A percentile compares a stretch with the other conserved stretches of the same genome.
Evolutionary conservation across 2,329 filamentous ascomycete species (phyloP).

Genomic region (Fusarium decemcellulare): DNA sequence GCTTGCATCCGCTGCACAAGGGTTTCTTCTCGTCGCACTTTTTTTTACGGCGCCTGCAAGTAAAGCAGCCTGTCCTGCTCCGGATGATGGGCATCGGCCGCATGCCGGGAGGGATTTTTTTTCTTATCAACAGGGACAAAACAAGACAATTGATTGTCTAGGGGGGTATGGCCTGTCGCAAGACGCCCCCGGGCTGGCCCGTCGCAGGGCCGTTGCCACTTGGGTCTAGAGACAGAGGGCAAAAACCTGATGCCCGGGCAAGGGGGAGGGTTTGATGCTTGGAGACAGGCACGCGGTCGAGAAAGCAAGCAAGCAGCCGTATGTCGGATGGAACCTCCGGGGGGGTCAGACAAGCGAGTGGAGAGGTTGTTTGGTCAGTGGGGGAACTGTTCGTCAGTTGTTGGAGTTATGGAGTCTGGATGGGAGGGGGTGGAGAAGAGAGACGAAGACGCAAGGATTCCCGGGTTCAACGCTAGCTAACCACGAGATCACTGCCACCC

Average conservation of each 20-base stretch:
- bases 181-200: background rate
- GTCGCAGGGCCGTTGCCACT: background rate
- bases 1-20: conserved; percentile 66
- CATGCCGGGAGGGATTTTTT: conserved; percentile 38
- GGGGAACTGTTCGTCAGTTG: conserved; percentile 34
- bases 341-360: conserved; percentile 38
- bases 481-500: background rate
- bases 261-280: background rate
- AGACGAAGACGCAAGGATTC: background rate
- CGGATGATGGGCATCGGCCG: conserved; percentile 53
- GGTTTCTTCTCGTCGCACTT: conserved; percentile 68
- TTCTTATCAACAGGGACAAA: background rate
- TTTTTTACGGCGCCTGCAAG: conserved; percentile 67
- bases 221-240: background rate
- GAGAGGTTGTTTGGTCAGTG: conserved; percentile 36
- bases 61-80: conserved; percentile 61
- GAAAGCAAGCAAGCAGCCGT: conserved; percentile 14
- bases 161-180: background rate
- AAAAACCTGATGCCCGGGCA: background rate
- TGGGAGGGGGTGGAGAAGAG: background rate
- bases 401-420: conserved; percentile 10
- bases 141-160: background rate
- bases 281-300: conserved; percentile 23
- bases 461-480: background rate
- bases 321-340: conserved; percentile 38